These are phyloP conservation scores for Pterocarpus santalinus DNA, from an alignment of 306 rosid species.

Conservation along the genomic window DNA sequence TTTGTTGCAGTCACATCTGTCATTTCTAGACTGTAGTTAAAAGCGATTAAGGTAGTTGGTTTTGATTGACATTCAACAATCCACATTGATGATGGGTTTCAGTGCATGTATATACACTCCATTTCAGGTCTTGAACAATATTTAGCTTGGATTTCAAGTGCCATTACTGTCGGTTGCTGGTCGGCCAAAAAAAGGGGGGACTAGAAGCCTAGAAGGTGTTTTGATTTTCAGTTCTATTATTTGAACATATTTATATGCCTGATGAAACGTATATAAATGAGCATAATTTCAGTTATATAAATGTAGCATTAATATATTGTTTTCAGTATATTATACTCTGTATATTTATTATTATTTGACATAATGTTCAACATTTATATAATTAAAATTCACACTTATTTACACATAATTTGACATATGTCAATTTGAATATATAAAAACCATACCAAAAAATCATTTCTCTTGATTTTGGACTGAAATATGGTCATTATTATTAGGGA, in stretches of 20 bases:
- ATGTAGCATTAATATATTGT: too few species aligned
- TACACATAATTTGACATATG: too few species aligned
- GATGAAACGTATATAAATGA: too few species aligned
- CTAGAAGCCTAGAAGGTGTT: not conserved
- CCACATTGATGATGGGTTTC: conserved; percentile 54
- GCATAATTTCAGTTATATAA: too few species aligned
- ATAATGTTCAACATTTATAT: too few species aligned
- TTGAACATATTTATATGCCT: too few species aligned
- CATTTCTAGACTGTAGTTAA: conserved; percentile 33
- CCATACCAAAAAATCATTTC: too few species aligned
- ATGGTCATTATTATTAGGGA: conserved; percentile 19
- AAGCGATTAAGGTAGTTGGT: conserved; percentile 48
- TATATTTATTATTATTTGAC: too few species aligned
- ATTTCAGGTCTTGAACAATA: not conserved
- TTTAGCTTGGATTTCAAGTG: conserved; percentile 28
- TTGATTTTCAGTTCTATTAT: too few species aligned
- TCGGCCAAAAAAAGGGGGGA: conserved; percentile 35
- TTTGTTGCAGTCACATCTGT: conserved; percentile 42
- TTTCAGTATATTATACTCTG: too few species aligned
- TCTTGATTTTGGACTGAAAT: conserved; percentile 35
- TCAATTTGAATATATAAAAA: too few species aligned
- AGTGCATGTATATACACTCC: conserved; percentile 56
- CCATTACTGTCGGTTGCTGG: conserved; percentile 41
- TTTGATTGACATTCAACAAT: conserved; percentile 51
- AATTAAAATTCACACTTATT: too few species aligned